phyloP scores from a whole-genome alignment of 139 green algal species.

The Zygnema circumcarinatum region DNA sequence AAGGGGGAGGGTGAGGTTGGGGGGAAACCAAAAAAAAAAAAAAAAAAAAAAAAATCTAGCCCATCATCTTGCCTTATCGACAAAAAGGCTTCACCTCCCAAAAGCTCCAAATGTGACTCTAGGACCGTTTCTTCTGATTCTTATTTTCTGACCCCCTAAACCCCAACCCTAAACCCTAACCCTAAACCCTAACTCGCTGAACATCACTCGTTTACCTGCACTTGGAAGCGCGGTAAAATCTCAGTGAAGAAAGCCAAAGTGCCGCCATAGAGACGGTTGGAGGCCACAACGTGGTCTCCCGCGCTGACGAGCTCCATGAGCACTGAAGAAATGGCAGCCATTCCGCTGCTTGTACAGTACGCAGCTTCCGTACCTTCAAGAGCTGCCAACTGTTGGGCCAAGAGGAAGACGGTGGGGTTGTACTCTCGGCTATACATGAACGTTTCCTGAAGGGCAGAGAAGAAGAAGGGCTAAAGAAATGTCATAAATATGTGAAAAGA shows the following conservation, averaged over 20 bases:
- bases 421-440: slow-evolving; percentile 75
- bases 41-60: too few relatives aligned
- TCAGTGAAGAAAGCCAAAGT: slow-evolving; percentile 69
- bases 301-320: slow-evolving; percentile 72
- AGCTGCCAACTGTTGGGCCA: slow-evolving; percentile 73
- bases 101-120: too few relatives aligned
- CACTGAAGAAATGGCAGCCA: slow-evolving; percentile 73
- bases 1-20: too few relatives aligned
- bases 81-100: too few relatives aligned
- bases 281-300: slow-evolving; percentile 76
- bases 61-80: too few relatives aligned
- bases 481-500: too few relatives aligned
- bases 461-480: too few relatives aligned
- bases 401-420: slow-evolving; percentile 71
- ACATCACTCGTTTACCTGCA: slow-evolving; percentile 23
- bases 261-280: slow-evolving; percentile 66
- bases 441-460: neutral
- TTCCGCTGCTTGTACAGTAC: slow-evolving; percentile 70
- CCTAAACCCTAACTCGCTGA: too few relatives aligned
- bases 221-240: slow-evolving; percentile 63
- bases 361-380: slow-evolving; percentile 74
- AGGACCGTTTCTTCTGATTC: too few relatives aligned
- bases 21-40: too few relatives aligned
- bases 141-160: too few relatives aligned
- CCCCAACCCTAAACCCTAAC: too few relatives aligned